Evolutionary conservation across 2,329 filamentous ascomycete species (phyloP), one percentile per base, ranked within the genome.

Genomic region (Trematosphaeria pertusa): DNA sequence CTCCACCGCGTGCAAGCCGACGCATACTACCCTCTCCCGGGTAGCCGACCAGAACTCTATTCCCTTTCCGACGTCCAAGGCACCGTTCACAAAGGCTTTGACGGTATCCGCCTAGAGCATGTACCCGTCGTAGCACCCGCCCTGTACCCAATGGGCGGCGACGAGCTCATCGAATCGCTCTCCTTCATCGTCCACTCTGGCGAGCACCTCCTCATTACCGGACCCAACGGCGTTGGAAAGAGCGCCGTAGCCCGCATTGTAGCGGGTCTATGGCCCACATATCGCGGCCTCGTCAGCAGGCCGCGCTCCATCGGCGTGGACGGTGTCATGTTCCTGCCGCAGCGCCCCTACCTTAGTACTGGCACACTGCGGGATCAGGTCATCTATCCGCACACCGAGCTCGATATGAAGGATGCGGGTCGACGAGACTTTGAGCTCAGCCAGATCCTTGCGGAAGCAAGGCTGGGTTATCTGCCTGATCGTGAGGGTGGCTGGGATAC

Each of bases 251-350:
- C 91, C 4, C 87, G 94, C 37, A 85, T 97, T 21, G 85, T 96
- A 6, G 91, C 93, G 0, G 94, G 94, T 0, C 79, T 99, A 8
- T 99, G 95, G 94, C 95, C 94, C 0, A 88, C 95, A 0, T 99
- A 97, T 69, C 88, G 94, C 34, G 94, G 94, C 2, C 80, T 99
- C 2, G 90, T 97, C 14, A 95, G 89, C 48, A 85, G 92, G 1
- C 93, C 94, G 2, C 90, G 94, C 64, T 81, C 78, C 30, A 83
- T 84, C 32, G 91, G 91, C 30, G 81, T 87, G 52, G 93, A 97
- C 56, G 94, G 94, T 48, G 96, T 99, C 75, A 97, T 99, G 92
- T 97, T 99, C 75, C 81, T 99, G 9, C 94, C 94, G 0, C 94
- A 99, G 71, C 83, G 93, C 12, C 91, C 93, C 0, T 97, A 97